Evolutionary conservation across 225 moss, liverwort and hornwort genomes (phyloP), one percentile per base, ranked within the genome.

Genomic region (Thuidium tamariscinum): DNA sequence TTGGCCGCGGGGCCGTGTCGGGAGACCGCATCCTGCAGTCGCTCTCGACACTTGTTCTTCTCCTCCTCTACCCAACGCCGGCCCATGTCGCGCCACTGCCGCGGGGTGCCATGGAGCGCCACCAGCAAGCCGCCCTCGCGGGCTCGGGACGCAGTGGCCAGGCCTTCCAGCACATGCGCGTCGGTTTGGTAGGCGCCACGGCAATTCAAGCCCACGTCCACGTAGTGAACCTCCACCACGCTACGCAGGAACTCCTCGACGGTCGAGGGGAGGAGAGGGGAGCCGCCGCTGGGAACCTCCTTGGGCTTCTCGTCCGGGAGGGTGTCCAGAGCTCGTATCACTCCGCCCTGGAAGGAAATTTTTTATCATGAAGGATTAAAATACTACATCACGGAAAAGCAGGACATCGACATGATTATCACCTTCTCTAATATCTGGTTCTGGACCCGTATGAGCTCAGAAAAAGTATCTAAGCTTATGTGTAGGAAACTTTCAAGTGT

Each of bases 141-240:
- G 11, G 82, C 89, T 22, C 91, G 90, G 3, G 95, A 90, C 18
- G 92, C 95, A 12, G 89, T 92, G 21, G 93, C 95, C 30, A 97
- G 87, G 7, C 94, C 94, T 57, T 95, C 97, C 51, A 97, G 88
- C 13, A 97, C 97, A 55, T 90, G 92, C 7, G 93, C 92, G 73
- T 97, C 97, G 20, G 97, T 97, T 75, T 97, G 95, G 82, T 97
- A 97, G 48, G 97, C 97, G 30, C 95, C 97, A 55, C 82, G 90
- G 81, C 97, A 94, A 83, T 97, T 95, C 77, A 97, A 69, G 34
- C 97, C 97, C 27, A 97, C 97, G 74, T 97, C 97, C 39, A 97
- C 93, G 37, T 94, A 97, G 87, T 97, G 97, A 12, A 97, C 91
- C 85, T 93, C 94, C 36, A 84, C 90, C 34, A 95, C 69, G 54